Base-by-base conservation (phyloP, 306 rosid genomes). In the Oemleria cerasiformis region DNA sequence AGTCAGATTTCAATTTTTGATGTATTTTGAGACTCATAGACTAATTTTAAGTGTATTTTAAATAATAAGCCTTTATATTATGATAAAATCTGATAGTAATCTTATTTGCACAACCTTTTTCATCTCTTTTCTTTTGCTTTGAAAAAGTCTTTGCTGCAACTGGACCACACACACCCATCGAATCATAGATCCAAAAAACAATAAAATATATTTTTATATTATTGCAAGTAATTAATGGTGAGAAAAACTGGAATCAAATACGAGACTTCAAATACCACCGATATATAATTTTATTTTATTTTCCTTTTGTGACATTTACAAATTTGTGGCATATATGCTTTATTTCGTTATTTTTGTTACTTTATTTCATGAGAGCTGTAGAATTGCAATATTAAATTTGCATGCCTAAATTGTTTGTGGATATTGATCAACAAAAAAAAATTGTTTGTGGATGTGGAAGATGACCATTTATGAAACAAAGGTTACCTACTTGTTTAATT, bases 371-470 rank as follows among this genome's bases (percentile, higher is more conserved):
- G 80, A 77, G 67, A 75, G 68, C 79, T 50, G 63, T 73, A 43
- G 13, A n/a, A 17, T 70, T 62, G 30, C 77, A 63, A 81, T 76
- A 30, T 30, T 30, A 30, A 73, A 73, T 76, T 66, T 72, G 67
- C 79, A 39, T 72, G 63, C 70, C 75, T 7, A 67, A 20, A 70
- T 15, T 30, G 3, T 2, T 30, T 30, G 36, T 30, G 36, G 3
- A 30, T 55, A n/a, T n/a, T n/a, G n/a, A n/a, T n/a, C n/a, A n/a
- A n/a, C n/a, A n/a, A n/a, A n/a, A n/a, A n/a, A n/a, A 67, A 20
- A 70, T 15, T 30, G 3, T 2, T 30, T 30, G 36, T 30, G 36
- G 3, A 30, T 55, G 15, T 65, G 44, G 16, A 69, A 40, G 68
- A 72, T 58, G 59, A 65, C 65, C 71, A 8, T 66, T 34, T 48